phyloP scores from a whole-genome alignment of 192 early-diverging fungal species.

The Kappamyces sp. region DNA sequence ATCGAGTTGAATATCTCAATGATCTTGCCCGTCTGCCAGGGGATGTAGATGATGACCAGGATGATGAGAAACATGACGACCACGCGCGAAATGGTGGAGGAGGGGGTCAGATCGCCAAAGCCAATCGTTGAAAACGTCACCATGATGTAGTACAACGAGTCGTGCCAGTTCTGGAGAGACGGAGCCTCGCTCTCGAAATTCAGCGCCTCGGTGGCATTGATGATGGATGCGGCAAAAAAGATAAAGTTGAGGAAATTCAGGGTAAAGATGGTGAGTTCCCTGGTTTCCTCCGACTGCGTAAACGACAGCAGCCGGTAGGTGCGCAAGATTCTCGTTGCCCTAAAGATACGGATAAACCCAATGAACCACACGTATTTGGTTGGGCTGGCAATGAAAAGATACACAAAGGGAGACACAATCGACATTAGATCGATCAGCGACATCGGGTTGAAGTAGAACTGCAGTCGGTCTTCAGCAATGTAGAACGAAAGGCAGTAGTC shows the following conservation, averaged over 20 bases:
- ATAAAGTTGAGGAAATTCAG: conserved; percentile 51
- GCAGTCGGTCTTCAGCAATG: conserved; percentile 47
- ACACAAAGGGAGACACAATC: conserved; percentile 51
- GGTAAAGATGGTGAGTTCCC: conserved; percentile 42
- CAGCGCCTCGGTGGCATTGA: conserved; percentile 46
- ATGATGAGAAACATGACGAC: conserved; percentile 51
- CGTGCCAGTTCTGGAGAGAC: conserved; percentile 44
- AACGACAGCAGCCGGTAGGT: conserved; percentile 48
- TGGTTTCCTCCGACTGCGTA: conserved; percentile 44
- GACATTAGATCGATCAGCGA: conserved; percentile 46
- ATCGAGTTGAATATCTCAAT: conserved; percentile 44
- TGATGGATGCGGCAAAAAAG: conserved; percentile 45
- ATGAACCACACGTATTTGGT: conserved; percentile 49
- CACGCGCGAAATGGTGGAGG: conserved; percentile 38
- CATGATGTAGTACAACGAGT: conserved; percentile 54
- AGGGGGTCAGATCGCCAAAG: conserved; percentile 50
- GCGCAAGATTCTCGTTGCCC: conserved; percentile 44
- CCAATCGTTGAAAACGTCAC: conserved; percentile 53
- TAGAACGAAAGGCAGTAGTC: conserved; percentile 47
- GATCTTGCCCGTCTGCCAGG: conserved; percentile 42
- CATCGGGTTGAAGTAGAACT: conserved; percentile 43
- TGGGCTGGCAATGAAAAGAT: conserved; percentile 31
- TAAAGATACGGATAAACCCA: conserved; percentile 44
- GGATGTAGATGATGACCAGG: conserved; percentile 46
- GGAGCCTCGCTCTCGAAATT: conserved; percentile 15